phyloP scores from a whole-genome alignment of 169 alveolate species.

The Neospora caninum region DNA sequence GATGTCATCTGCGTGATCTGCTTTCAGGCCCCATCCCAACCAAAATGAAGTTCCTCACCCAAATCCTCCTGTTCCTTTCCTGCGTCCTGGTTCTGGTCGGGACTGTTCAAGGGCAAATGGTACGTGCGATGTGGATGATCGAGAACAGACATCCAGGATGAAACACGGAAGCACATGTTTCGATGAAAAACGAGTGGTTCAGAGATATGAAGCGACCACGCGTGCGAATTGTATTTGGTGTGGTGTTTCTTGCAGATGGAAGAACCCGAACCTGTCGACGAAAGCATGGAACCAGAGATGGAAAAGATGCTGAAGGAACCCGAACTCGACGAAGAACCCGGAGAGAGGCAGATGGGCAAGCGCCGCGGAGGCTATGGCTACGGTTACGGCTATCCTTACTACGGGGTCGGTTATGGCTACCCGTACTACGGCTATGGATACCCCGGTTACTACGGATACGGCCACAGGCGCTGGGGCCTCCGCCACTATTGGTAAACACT shows the following conservation, averaged over 20 bases:
- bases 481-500: not conserved
- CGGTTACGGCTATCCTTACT: constrained; percentile 14
- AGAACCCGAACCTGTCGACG: not conserved
- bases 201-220: no score
- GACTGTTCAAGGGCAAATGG: not conserved
- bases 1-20: not conserved
- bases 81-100: not conserved
- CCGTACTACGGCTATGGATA: not conserved
- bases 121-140: not conserved
- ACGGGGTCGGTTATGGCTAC: constrained; percentile 2
- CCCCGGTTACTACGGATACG: not conserved
- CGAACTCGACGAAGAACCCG: not conserved
- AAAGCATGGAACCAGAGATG: not conserved
- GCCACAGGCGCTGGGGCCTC: not conserved
- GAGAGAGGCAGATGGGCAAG: not conserved
- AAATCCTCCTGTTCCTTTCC: not conserved
- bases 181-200: no score
- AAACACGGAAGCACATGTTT: no score
- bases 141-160: no score
- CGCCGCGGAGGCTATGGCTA: not conserved
- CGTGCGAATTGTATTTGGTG: no score
- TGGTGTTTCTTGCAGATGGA: not conserved
- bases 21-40: not conserved
- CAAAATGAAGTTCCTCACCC: not conserved
- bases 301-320: not conserved